Base-by-base conservation (phyloP, 1,139 yeast genomes). In the Yamadazyma oceani region DNA sequence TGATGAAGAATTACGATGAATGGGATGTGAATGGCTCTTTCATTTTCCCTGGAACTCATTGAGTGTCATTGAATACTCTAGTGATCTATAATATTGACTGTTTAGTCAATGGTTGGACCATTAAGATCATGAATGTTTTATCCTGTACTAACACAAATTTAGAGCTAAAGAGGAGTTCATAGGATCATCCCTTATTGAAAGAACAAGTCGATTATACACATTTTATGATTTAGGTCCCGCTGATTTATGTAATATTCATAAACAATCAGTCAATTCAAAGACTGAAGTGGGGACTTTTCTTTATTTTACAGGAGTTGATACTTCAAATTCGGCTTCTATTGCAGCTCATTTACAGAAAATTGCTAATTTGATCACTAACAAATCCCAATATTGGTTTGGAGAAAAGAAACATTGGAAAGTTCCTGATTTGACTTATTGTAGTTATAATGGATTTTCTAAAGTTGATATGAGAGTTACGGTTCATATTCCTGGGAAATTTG, bases 191-290 rank as follows among this genome's bases (percentile, higher is more conserved):
- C 54, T 78, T 26, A 64, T 68, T 29, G 81, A 76, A 52, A 61
- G 83, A 47, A 75, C 82, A 1, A 62, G 76, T 27, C 66, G 81
- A 38, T 56, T 78, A 35, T 72, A 66, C 38, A 58, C 70, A 16
- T 67, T 71, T 41, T 46, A 41, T 31, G 83, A 78, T 40, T 60
- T 92, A 37, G 98, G 98, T 0, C 96, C 96, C 0, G 90, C 96
- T 5, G 97, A 92, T 64, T 69, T 92, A 47, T 85, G 95, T 36
- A 95, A 86, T 54, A 66, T 80, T 38, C 75, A 76, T 38, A 76
- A 79, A 50, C 71, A 53, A 45, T 66, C 63, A 34, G 58, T 53
- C 46, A 71, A 57, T 51, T 69, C 74, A 43, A 67, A 65, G 54
- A 57, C 67, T 19, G 75, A 66, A 41, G 55, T 73, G 30, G 79